Evolutionary conservation across 495 filamentous ascomycete genomes (phyloP).

Genomic region (Lindgomyces ingoldianus): DNA sequence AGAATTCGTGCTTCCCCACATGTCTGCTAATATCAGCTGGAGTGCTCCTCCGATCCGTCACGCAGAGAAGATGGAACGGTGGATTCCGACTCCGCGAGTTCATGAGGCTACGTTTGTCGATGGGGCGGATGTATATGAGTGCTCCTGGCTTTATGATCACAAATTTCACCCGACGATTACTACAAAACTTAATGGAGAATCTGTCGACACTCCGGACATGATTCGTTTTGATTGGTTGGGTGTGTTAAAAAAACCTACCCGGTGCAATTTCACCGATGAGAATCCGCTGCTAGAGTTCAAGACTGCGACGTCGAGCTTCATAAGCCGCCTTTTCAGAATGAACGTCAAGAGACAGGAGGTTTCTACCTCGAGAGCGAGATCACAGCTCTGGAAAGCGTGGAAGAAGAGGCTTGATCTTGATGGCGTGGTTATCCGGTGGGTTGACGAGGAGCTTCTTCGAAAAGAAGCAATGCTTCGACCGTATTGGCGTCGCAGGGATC

Average conservation of each 20-base stretch:
- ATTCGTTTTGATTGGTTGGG: slow-evolving; percentile 59
- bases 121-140: slow-evolving; percentile 56
- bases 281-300: slow-evolving; percentile 59
- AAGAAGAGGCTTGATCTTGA: slow-evolving; percentile 60
- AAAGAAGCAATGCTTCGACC: slow-evolving; percentile 55
- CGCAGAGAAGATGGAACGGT: slow-evolving; percentile 56
- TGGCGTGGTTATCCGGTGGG: slow-evolving; percentile 62
- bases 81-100: slow-evolving; percentile 62
- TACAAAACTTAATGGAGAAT: slow-evolving; percentile 59
- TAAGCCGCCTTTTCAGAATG: slow-evolving; percentile 52
- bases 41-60: slow-evolving; percentile 57
- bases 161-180: slow-evolving; percentile 62
- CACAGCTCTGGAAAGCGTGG: slow-evolving; percentile 66
- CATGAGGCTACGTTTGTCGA: slow-evolving; percentile 61
- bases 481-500: slow-evolving; percentile 61
- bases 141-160: slow-evolving; percentile 62
- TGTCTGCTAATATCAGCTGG: slow-evolving; percentile 61
- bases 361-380: slow-evolving; percentile 60
- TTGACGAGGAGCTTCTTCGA: slow-evolving; percentile 63
- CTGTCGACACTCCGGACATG: slow-evolving; percentile 59
- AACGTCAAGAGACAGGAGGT: slow-evolving; percentile 56
- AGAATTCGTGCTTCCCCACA: slow-evolving; percentile 58
- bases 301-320: slow-evolving; percentile 50
- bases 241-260: slow-evolving; percentile 57
- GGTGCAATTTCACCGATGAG: slow-evolving; percentile 57